phyloP scores from a whole-genome alignment of 2,329 filamentous ascomycete genomes.

The Penicillium occitanis region DNA sequence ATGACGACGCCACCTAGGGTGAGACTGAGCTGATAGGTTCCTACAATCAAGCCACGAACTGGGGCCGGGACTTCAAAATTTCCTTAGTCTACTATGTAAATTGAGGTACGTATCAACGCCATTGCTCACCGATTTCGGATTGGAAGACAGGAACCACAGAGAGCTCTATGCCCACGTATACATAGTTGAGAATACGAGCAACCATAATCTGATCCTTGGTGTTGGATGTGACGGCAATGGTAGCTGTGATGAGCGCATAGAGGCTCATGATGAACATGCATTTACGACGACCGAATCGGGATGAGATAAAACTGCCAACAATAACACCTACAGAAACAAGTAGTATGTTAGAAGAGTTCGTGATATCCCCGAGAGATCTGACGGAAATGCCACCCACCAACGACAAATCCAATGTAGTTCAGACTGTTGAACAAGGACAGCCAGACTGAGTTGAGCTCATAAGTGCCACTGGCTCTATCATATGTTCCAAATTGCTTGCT shows the following conservation, averaged over 20 bases:
- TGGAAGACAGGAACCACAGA: conserved; percentile 4
- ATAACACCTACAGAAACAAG: not conserved
- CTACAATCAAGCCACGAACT: conserved; percentile 7
- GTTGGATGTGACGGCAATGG: conserved; percentile 1
- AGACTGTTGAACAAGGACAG: not conserved
- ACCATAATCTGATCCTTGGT: conserved; percentile 8
- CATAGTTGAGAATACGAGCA: not conserved
- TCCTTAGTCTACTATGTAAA: not conserved
- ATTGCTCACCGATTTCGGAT: conserved; percentile 6
- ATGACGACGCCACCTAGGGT: not conserved
- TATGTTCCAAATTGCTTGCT: not conserved
- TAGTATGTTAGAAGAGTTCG: not conserved
- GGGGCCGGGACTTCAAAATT: not conserved
- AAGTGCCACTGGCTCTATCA: not conserved
- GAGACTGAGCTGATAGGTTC: conserved; percentile 8
- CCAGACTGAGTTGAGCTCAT: not conserved
- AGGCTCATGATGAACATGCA: conserved; percentile 14
- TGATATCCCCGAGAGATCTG: not conserved
- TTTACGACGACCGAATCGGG: not conserved
- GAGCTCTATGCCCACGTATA: conserved; percentile 11
- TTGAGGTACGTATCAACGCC: not conserved
- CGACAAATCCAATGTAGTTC: not conserved
- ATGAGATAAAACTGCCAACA: not conserved
- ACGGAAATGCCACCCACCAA: not conserved
- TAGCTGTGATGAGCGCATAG: not conserved